These are phyloP conservation scores for Epichloe coenophiala DNA, from an alignment of 2,329 filamentous ascomycete species.

Conservation along the genomic window DNA sequence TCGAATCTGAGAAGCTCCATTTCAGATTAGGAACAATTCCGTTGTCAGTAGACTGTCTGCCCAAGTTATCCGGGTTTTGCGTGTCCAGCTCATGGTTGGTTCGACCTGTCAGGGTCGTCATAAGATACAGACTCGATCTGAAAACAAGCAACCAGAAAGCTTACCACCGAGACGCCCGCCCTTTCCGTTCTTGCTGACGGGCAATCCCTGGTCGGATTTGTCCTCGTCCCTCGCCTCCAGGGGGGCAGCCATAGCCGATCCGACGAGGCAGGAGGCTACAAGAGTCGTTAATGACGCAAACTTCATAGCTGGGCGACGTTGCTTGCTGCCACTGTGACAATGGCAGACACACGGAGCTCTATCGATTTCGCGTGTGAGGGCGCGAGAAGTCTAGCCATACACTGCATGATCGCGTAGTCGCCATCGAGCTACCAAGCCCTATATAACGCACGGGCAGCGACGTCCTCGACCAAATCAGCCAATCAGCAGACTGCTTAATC, in stretches of 20 bases:
- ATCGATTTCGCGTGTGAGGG: too few relatives aligned
- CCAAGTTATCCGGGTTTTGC: constrained; percentile 51
- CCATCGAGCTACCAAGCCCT: too few relatives aligned
- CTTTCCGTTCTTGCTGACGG: constrained; percentile 42
- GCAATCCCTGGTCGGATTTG: constrained; percentile 37
- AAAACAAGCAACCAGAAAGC: constrained; percentile 18
- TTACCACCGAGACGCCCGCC: constrained; percentile 45
- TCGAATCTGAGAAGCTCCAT: constrained; percentile 57
- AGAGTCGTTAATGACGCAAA: constrained; percentile 1
- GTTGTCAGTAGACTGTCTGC: constrained; percentile 45
- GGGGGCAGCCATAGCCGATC: constrained; percentile 10
- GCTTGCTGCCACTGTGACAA: not conserved
- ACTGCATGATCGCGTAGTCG: too few relatives aligned
- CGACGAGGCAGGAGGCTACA: constrained; percentile 5
- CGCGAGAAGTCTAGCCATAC: too few relatives aligned
- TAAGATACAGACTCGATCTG: constrained; percentile 26
- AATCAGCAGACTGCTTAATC: too few relatives aligned
- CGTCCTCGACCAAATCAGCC: too few relatives aligned
- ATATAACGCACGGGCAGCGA: too few relatives aligned
- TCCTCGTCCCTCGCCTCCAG: constrained; percentile 11
- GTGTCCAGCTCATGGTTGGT: constrained; percentile 49
- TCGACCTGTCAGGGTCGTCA: constrained; percentile 32
- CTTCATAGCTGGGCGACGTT: constrained; percentile 7
- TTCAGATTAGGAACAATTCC: constrained; percentile 55
- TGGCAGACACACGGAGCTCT: not conserved